These are phyloP conservation scores for Euryodendron excelsum DNA, from an alignment of 148 eudicot genomes.

Conservation along the genomic window DNA sequence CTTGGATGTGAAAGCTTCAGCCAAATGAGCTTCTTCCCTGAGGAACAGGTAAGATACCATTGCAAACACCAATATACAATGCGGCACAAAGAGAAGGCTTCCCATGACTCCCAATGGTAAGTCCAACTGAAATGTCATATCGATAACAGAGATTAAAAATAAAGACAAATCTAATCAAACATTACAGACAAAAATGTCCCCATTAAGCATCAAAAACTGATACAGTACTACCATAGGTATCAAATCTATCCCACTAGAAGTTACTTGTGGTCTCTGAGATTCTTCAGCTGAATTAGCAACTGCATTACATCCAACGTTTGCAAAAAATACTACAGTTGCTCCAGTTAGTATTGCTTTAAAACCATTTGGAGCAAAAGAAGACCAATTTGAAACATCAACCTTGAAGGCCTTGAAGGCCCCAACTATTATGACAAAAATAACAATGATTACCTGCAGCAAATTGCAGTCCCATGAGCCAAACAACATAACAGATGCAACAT, in stretches of 20 bases:
- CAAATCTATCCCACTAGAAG: constrained; percentile 13
- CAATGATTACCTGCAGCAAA: constrained; percentile 72
- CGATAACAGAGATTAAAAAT: neutral
- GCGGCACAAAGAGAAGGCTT: constrained; percentile 78
- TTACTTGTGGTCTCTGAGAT: constrained; percentile 87
- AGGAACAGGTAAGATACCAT: constrained; percentile 82
- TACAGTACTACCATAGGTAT: constrained; percentile 12
- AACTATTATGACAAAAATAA: constrained; percentile 63
- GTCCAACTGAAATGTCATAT: constrained; percentile 65
- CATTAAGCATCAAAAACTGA: neutral
- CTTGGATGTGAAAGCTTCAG: constrained; percentile 78
- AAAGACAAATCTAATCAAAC: neutral
- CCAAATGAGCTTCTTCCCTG: constrained; percentile 91
- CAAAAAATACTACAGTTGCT: constrained; percentile 96
- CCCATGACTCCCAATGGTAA: constrained; percentile 91
- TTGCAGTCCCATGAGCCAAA: neutral
- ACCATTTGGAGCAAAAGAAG: constrained; percentile 91
- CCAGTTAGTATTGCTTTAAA: constrained; percentile 72
- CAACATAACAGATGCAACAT: neutral
- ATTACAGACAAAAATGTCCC: neutral
- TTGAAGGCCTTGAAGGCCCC: constrained; percentile 87
- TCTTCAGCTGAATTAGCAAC: constrained; percentile 99
- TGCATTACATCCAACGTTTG: constrained; percentile 97
- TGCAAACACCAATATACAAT: constrained; percentile 81
- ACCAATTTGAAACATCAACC: constrained; percentile 91